These are phyloP conservation scores for Zasmidium cellare DNA, from an alignment of 2,329 filamentous ascomycete genomes.

Conservation along the genomic window DNA sequence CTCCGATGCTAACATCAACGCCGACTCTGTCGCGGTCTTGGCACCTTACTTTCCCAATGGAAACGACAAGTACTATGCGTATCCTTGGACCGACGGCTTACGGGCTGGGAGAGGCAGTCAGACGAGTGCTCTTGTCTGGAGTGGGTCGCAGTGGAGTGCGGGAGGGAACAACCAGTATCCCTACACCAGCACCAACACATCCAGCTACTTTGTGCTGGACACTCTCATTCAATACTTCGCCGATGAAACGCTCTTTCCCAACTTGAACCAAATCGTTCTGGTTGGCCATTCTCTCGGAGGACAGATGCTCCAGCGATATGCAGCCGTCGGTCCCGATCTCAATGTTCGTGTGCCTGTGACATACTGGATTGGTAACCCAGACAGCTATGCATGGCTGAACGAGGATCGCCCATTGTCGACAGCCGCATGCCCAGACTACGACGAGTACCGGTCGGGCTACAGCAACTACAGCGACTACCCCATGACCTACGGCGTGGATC, in stretches of 20 bases:
- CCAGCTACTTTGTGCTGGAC: conserved; percentile 35
- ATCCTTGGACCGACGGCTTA: conserved; percentile 33
- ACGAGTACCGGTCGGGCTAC: conserved; percentile 37
- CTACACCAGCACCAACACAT: conserved; percentile 17
- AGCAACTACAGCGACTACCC: conserved; percentile 18
- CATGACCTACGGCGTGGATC: conserved; percentile 26
- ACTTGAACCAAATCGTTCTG: conserved; percentile 38
- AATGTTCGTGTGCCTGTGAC: conserved; percentile 28
- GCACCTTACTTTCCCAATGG: conserved; percentile 37
- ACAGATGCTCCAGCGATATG: conserved; percentile 37
- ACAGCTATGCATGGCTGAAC: conserved; percentile 37
- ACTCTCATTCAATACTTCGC: conserved; percentile 35
- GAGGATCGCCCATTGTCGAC: conserved; percentile 30
- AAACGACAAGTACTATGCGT: conserved; percentile 33
- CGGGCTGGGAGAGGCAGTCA: conserved; percentile 29
- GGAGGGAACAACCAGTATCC: conserved; percentile 38
- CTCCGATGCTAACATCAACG: conserved; percentile 28
- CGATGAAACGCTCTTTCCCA: conserved; percentile 33
- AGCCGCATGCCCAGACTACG: conserved; percentile 31
- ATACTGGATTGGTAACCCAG: conserved; percentile 37
- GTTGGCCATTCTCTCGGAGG: conserved; percentile 38
- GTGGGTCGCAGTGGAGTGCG: conserved; percentile 34
- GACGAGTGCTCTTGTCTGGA: conserved; percentile 36
- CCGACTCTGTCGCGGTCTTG: conserved; percentile 32
- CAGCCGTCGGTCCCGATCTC: conserved; percentile 28